phyloP scores from a whole-genome alignment of 495 filamentous ascomycete species.

The Penicillium manginii region DNA sequence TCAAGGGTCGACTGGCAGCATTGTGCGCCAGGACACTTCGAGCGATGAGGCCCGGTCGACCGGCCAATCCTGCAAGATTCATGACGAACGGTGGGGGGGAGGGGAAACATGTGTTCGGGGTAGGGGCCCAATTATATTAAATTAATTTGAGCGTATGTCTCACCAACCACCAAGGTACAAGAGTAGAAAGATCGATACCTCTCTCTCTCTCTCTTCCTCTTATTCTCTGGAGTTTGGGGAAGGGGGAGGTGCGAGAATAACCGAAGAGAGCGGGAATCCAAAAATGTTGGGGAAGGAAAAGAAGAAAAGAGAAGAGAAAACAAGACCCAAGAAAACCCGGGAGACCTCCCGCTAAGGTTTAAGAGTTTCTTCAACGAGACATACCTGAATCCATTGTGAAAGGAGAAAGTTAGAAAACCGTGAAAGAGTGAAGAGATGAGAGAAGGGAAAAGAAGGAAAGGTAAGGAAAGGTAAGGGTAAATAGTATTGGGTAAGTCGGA shows the following conservation, averaged over 20 bases:
- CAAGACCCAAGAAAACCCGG: not conserved
- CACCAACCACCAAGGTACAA: constrained; percentile 1
- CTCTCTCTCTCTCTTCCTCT: not conserved
- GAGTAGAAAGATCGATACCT: not conserved
- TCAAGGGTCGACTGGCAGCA: constrained; percentile 3
- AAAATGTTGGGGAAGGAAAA: constrained; percentile 5
- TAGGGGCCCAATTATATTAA: not conserved
- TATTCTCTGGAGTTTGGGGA: not conserved
- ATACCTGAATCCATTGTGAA: not conserved
- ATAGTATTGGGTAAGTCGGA: not conserved
- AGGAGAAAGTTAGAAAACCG: too few relatives aligned
- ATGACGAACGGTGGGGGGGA: constrained; percentile 28
- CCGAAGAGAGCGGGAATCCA: not conserved
- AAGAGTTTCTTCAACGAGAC: not conserved
- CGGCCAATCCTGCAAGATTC: constrained; percentile 28
- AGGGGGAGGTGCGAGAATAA: not conserved
- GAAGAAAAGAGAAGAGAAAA: not conserved
- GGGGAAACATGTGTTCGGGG: constrained; percentile 9
- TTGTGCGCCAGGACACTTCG: constrained; percentile 6
- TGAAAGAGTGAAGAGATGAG: not conserved
- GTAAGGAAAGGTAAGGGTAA: too few relatives aligned
- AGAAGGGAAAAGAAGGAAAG: not conserved
- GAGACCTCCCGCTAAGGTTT: not conserved
- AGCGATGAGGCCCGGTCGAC: constrained; percentile 20
- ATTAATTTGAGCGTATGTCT: not conserved